phyloP scores from a whole-genome alignment of 2,329 filamentous ascomycete genomes.

The Canariomyces notabilis region DNA sequence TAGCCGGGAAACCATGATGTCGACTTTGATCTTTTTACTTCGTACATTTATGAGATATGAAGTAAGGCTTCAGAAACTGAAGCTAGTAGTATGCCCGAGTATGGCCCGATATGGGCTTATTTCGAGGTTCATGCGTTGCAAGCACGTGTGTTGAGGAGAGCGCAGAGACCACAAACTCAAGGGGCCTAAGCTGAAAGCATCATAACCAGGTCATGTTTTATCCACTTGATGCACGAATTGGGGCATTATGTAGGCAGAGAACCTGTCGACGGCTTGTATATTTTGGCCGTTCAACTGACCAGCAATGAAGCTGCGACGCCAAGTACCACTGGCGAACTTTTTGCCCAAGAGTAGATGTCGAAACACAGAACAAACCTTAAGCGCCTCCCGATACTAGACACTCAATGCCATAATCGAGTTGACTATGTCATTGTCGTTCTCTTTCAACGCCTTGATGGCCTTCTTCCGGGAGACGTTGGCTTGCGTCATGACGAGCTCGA shows the following conservation, averaged over 20 bases:
- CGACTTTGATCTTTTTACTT: too few relatives aligned
- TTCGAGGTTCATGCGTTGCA: too few relatives aligned
- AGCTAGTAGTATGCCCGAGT: too few relatives aligned
- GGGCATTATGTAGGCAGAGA: background rate
- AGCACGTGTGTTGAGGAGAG: too few relatives aligned
- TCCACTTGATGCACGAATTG: too few relatives aligned
- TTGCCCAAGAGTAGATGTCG: conserved; percentile 7
- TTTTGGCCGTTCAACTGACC: conserved; percentile 1
- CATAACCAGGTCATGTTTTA: too few relatives aligned
- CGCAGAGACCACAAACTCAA: too few relatives aligned
- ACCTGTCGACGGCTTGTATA: background rate
- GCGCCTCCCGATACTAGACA: conserved; percentile 49
- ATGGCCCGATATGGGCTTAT: too few relatives aligned
- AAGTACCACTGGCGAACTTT: conserved; percentile 1
- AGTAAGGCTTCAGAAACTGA: too few relatives aligned
- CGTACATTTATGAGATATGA: too few relatives aligned
- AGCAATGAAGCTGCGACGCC: conserved; percentile 2
- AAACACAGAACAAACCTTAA: background rate
- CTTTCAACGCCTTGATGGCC: conserved; percentile 96
- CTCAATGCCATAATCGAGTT: conserved; percentile 99
- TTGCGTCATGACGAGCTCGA: conserved; percentile 98
- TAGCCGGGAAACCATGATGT: conserved; percentile 10
- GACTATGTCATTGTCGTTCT: conserved; percentile 99
- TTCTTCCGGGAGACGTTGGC: conserved; percentile 96
- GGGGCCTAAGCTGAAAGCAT: too few relatives aligned